Conservation (phyloP, 83 land plant species). For the Thuja plicata region DNA sequence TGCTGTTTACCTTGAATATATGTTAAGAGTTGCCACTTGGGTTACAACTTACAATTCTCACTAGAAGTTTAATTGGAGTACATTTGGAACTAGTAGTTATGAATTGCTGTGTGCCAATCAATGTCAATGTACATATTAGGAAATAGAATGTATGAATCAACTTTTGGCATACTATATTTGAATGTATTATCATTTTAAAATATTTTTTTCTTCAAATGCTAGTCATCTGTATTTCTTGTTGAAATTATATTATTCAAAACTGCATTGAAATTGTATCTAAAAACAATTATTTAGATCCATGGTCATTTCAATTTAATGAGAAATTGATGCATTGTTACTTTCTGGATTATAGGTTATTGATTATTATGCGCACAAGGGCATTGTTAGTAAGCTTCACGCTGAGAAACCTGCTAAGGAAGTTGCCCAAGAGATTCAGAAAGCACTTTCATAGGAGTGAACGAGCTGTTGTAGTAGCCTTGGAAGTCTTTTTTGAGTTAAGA, state of each 20-base stretch:
- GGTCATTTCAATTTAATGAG: neutral
- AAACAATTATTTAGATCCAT: no score
- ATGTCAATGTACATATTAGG: neutral
- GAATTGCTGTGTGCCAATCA: neutral
- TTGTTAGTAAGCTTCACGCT: constrained; percentile 56
- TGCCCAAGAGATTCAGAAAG: constrained; percentile 61
- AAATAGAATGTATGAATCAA: neutral
- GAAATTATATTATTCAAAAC: neutral
- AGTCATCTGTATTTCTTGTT: neutral
- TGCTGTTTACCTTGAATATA: neutral
- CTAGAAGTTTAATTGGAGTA: neutral
- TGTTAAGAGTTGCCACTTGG: neutral
- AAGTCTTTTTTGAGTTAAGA: neutral
- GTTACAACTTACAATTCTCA: neutral
- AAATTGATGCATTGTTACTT: neutral
- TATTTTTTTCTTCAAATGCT: no score
- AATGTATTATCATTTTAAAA: no score
- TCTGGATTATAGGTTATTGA: constrained; percentile 58
- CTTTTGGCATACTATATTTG: neutral
- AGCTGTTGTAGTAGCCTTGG: neutral
- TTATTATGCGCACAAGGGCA: constrained; percentile 59
- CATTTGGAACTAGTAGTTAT: neutral
- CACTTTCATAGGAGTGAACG: constrained; percentile 21
- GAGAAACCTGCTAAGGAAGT: constrained; percentile 71
- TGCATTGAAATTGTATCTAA: no score